Conservation (phyloP, 306 rosid species). For the Chamaecrista fasciculata region DNA sequence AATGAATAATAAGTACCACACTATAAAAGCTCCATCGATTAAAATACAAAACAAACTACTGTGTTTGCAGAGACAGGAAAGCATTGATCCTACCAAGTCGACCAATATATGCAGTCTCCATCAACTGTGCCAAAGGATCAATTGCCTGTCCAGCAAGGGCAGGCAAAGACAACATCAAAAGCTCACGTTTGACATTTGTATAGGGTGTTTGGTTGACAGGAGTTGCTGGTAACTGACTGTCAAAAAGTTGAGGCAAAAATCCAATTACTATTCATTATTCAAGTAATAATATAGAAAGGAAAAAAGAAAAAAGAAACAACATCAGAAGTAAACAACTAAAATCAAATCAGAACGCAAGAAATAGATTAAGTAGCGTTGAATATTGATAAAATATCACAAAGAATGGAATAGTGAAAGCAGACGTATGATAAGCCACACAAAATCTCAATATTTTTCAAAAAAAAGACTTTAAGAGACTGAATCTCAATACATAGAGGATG, state of each 20-base stretch:
- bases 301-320: neutral
- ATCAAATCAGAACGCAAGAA: neutral
- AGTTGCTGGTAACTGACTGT: conserved; percentile 44
- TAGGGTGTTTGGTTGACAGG: conserved; percentile 16
- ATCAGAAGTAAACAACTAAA: neutral
- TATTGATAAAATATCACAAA: neutral
- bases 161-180: conserved; percentile 64
- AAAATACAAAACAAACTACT: conserved; percentile 4
- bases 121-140: conserved; percentile 84
- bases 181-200: conserved; percentile 64
- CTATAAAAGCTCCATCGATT: neutral
- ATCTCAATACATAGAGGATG: neutral
- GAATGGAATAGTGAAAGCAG: neutral
- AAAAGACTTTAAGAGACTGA: neutral
- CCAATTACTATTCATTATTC: neutral
- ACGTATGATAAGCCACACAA: neutral
- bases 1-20: neutral
- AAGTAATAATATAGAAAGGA: neutral
- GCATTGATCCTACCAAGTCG: conserved; percentile 53
- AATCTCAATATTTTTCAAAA: neutral
- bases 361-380: neutral
- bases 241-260: conserved; percentile 20
- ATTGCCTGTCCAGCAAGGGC: conserved; percentile 90
- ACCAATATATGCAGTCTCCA: conserved; percentile 98
- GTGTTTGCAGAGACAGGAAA: neutral